Base-by-base conservation (phyloP, 2,329 filamentous ascomycete species). In the Fusarium verrucosum region DNA sequence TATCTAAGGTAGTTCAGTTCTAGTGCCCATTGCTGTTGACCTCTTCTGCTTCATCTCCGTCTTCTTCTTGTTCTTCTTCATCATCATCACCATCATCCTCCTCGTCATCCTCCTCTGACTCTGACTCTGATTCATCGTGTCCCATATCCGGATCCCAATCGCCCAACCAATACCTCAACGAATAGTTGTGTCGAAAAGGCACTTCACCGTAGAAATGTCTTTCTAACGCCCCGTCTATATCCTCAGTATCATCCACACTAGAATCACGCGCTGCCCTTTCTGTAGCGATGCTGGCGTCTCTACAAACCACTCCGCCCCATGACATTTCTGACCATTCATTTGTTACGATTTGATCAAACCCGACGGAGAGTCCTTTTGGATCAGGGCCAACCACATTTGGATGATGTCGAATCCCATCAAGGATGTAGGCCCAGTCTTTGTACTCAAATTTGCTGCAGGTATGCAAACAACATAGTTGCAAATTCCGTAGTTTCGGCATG, bases 1-100 rank as follows among this genome's bases (percentile, higher is more conserved):
- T 68, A 55, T 67, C 28, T 66, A 70, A 62, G 62, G 62, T 71
- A 71, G 49, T 28, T 45, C 14, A 32, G 14, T n/a, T 32, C 30
- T n/a, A 32, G 14, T 32, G 30, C 9, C 4, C 7, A n/a, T 32
- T 7, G 14, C 7, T 13, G 14, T 32, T 14, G 30, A 13, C 30
- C 30, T 32, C 30, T 32, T n/a, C 14, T 11, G 14, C 30, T 3
- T 32, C 7, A 8, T 32, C 30, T 32, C 30, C 14, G 30, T n/a
- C 30, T n/a, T 32, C 5, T 7, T 32, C 30, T 7, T 32, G 13
- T 4, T 32, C 28, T 13, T 30, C 28, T 14, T 30, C 28, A 30
- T 30, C 28, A 5, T 30, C 28, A 13, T 11, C 11, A 7, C 14
- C 30, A 7, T 16, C 7, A 7, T 32, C 30, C 3, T 32, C 14